A percentile compares a stretch with the other conserved stretches of the same genome.
Conservation (phyloP, 73 alveolate genomes). For the Blepharisma stoltei region DNA sequence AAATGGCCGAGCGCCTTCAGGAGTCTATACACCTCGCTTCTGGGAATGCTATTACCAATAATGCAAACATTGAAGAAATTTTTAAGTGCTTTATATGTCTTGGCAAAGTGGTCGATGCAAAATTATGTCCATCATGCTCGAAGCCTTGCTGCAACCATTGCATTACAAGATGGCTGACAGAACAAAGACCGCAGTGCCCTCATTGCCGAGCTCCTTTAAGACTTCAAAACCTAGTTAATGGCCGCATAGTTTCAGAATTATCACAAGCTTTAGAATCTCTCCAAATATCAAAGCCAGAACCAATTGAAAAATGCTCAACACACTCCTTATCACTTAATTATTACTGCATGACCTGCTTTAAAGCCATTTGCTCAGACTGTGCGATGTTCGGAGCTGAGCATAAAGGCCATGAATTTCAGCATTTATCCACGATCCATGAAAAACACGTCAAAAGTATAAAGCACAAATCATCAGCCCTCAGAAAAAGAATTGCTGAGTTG, state of each 20-base stretch:
- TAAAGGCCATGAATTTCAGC: constrained; percentile 86
- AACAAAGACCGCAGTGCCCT: constrained; percentile 82
- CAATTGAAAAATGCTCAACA: constrained; percentile 62
- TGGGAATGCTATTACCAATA: too few relatives aligned
- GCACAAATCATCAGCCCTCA: constrained; percentile 68
- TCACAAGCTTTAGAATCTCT: constrained; percentile 47
- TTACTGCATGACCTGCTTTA: constrained; percentile 85
- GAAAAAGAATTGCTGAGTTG: constrained; percentile 59
- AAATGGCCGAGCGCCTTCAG: too few relatives aligned
- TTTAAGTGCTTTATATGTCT: constrained; percentile 87
- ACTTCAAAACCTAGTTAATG: constrained; percentile 67
- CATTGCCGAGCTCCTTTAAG: constrained; percentile 79
- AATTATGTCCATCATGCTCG: constrained; percentile 91
- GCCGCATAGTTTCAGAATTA: constrained; percentile 74
- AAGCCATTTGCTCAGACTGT: constrained; percentile 95
- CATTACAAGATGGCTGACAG: constrained; percentile 85
- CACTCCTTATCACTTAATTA: constrained; percentile 80
- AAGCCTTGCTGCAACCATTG: constrained; percentile 88
- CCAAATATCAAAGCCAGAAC: constrained; percentile 38
- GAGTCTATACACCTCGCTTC: too few relatives aligned
- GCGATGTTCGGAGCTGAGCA: constrained; percentile 91
- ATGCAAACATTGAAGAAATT: constrained; percentile 65
- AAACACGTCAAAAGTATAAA: constrained; percentile 62
- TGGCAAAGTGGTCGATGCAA: constrained; percentile 72
- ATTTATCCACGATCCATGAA: constrained; percentile 65